These are phyloP conservation scores for Populus simonii DNA, from an alignment of 345 rosid species.

Conservation along the genomic window DNA sequence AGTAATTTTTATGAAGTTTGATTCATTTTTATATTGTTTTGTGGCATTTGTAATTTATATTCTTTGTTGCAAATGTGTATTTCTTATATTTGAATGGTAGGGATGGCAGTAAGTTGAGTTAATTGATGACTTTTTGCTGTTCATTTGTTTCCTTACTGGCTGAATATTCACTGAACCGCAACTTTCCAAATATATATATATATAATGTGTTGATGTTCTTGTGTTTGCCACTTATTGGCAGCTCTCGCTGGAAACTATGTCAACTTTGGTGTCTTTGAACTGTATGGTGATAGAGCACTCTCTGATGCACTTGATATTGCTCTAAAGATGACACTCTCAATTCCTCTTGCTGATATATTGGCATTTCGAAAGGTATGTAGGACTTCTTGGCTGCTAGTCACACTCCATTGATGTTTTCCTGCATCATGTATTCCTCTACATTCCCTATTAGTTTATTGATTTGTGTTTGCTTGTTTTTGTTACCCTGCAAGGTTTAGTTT, in stretches of 20 bases:
- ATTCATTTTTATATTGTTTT: background rate
- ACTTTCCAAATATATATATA: background rate
- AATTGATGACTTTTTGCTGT: background rate
- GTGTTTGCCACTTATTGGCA: conserved; percentile 37
- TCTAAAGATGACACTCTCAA: conserved; percentile 81
- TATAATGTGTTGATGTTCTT: conserved; percentile 7
- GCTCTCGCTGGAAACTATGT: conserved; percentile 92
- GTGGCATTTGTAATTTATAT: background rate
- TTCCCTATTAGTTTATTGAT: background rate
- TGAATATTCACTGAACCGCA: background rate
- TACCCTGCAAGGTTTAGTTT: background rate
- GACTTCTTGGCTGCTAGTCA: background rate
- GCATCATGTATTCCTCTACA: background rate
- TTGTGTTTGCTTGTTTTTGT: background rate
- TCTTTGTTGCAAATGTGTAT: background rate
- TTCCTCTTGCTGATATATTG: conserved; percentile 88
- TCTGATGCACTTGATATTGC: conserved; percentile 90
- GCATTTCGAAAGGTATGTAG: conserved; percentile 83
- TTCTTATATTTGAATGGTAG: background rate
- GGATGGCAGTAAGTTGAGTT: background rate
- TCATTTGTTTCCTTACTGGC: background rate
- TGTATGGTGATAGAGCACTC: conserved; percentile 97
- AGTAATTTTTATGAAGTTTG: background rate
- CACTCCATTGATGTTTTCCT: background rate
- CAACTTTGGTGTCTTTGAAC: conserved; percentile 96